A percentile compares a stretch with the other conserved stretches of the same genome.
Conservation (phyloP, 495 filamentous ascomycete species). For the Penicillium riverlandense region DNA sequence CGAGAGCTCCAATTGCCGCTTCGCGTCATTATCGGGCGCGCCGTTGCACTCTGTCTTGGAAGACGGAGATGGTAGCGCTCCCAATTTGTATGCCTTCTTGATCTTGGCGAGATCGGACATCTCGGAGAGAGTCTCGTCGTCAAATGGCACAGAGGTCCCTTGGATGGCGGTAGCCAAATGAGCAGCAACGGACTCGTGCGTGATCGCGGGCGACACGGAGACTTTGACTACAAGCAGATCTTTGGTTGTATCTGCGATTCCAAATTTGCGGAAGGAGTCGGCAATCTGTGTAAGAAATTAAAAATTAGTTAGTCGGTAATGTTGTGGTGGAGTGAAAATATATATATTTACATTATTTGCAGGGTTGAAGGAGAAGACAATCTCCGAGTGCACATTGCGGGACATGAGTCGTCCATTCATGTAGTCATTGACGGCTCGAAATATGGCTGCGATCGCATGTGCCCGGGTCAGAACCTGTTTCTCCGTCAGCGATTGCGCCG, state of each 20-base stretch:
- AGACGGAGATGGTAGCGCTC: conserved; percentile 34
- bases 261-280: conserved; percentile 83
- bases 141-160: conserved; percentile 54
- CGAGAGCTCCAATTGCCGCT: conserved; percentile 50
- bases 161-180: conserved; percentile 59
- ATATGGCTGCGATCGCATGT: conserved; percentile 71
- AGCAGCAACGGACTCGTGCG: conserved; percentile 45
- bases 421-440: conserved; percentile 65
- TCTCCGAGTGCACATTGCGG: conserved; percentile 87
- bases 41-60: conserved; percentile 15
- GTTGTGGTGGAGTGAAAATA: too few relatives aligned
- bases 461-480: conserved; percentile 55
- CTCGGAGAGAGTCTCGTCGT: conserved; percentile 50
- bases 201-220: conserved; percentile 34
- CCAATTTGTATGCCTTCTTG: conserved; percentile 78
- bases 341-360: conserved; percentile 67
- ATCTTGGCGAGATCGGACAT: conserved; percentile 62
- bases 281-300: conserved; percentile 55
- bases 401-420: conserved; percentile 58
- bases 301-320: conserved; percentile 11
- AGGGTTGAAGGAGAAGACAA: conserved; percentile 72
- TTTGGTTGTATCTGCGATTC: conserved; percentile 62
- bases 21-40: conserved; percentile 18
- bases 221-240: conserved; percentile 74
- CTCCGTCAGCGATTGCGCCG: conserved; percentile 3